Evolutionary conservation across 116 monocot species (phyloP).

Genomic region (Phalaenopsis hybrid): DNA sequence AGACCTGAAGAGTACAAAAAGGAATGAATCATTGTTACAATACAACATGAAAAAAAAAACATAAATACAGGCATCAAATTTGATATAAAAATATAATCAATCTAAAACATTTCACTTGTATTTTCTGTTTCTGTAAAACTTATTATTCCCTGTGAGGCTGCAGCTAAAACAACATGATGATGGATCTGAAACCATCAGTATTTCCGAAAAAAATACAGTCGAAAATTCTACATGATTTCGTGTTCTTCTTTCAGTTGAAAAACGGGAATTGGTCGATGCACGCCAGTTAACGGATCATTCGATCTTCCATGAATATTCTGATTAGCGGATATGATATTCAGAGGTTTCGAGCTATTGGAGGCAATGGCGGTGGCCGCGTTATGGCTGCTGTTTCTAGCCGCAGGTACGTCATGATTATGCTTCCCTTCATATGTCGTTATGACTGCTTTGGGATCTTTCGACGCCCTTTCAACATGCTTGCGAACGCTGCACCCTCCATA

Average conservation of each 20-base stretch:
- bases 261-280: constrained; percentile 15
- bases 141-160: not conserved
- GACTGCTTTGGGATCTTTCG: constrained; percentile 55
- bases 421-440: constrained; percentile 91
- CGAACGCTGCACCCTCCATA: constrained; percentile 57
- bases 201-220: not conserved
- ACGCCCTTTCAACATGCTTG: constrained; percentile 82
- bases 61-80: not conserved
- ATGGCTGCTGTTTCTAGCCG: constrained; percentile 52
- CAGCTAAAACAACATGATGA: not conserved
- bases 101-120: not conserved
- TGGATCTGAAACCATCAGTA: constrained; percentile 6
- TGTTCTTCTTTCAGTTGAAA: constrained; percentile 45
- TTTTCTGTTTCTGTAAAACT: not conserved
- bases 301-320: no score
- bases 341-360: no score
- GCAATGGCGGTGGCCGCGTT: constrained; percentile 9
- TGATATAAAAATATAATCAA: not conserved
- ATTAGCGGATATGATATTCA: no score
- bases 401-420: constrained; percentile 71
- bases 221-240: constrained; percentile 8
- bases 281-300: no score
- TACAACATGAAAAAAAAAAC: not conserved
- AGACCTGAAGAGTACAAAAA: not conserved
- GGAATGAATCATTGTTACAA: constrained; percentile 5